These are phyloP conservation scores for Knufia petricola DNA, from an alignment of 2,329 filamentous ascomycete genomes.

Conservation along the genomic window DNA sequence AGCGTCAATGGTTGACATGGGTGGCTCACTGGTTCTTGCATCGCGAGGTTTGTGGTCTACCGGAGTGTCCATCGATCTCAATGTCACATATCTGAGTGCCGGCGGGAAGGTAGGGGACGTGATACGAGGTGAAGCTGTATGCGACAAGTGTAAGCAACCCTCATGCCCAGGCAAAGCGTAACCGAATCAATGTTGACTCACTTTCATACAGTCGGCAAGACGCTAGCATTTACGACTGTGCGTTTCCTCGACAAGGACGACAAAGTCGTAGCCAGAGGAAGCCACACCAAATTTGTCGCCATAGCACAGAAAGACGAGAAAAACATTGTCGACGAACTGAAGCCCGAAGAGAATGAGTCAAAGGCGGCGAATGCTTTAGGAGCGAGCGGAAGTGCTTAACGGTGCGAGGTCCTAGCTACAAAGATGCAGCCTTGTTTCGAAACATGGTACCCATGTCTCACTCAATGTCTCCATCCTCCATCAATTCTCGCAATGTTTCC, in stretches of 20 bases:
- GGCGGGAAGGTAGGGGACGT: slow-evolving; percentile 55
- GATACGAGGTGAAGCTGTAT: slow-evolving; percentile 51
- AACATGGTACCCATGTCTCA: no score
- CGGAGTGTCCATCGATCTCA: slow-evolving; percentile 58
- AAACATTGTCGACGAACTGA: slow-evolving; percentile 51
- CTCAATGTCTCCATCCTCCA: slow-evolving; percentile 32
- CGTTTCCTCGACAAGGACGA: slow-evolving; percentile 50
- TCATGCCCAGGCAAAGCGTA: neutral
- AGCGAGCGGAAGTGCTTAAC: neutral
- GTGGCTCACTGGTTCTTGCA: slow-evolving; percentile 56
- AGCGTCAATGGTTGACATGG: slow-evolving; percentile 56
- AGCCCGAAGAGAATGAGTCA: slow-evolving; percentile 27
- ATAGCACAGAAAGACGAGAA: slow-evolving; percentile 53
- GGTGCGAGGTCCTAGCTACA: neutral
- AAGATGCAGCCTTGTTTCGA: no score
- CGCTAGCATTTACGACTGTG: slow-evolving; percentile 54
- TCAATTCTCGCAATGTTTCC: slow-evolving; percentile 37
- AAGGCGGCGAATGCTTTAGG: slow-evolving; percentile 7
- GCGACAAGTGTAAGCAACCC: slow-evolving; percentile 50
- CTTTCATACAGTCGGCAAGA: slow-evolving; percentile 49
- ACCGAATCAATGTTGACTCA: neutral
- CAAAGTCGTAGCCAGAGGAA: slow-evolving; percentile 54
- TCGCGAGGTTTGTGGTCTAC: slow-evolving; percentile 56
- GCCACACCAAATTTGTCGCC: slow-evolving; percentile 57
- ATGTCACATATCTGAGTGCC: slow-evolving; percentile 54